phyloP scores from a whole-genome alignment of 2,329 filamentous ascomycete species.

The Didymellaceae sp. region DNA sequence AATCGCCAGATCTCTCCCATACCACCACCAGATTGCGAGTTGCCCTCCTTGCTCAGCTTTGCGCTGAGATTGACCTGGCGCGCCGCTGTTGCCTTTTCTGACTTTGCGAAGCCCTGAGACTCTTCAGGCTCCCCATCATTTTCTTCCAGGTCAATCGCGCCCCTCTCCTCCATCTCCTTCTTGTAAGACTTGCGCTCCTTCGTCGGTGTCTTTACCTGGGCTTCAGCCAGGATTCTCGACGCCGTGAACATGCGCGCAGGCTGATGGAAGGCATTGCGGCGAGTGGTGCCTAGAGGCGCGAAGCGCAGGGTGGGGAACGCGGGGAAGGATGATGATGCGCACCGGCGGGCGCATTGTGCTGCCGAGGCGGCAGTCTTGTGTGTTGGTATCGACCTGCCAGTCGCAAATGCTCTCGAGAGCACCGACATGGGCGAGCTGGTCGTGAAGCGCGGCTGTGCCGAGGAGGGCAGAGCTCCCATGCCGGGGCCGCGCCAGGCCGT shows the following conservation, averaged over 20 bases:
- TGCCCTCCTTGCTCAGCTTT: conserved; percentile 73
- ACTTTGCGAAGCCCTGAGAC: conserved; percentile 70
- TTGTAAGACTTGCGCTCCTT: conserved; percentile 45
- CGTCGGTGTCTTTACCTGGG: conserved; percentile 23
- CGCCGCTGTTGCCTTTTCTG: conserved; percentile 84
- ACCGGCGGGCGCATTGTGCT: conserved; percentile 8
- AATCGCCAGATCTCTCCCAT: conserved; percentile 80
- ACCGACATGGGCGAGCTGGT: conserved; percentile 20
- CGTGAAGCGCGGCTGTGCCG: conserved; percentile 38
- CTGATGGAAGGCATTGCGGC: conserved; percentile 35
- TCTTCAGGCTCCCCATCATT: conserved; percentile 61
- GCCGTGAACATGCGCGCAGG: conserved; percentile 37
- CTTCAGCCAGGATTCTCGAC: conserved; percentile 38
- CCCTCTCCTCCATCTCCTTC: conserved; percentile 49
- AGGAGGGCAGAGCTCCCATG: conserved; percentile 44
- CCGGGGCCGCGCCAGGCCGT: conserved; percentile 46
- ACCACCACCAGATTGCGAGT: conserved; percentile 60
- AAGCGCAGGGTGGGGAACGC: conserved; percentile 19
- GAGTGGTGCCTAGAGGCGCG: conserved; percentile 28
- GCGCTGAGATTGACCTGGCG: conserved; percentile 90
- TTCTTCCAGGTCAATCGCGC: conserved; percentile 44
- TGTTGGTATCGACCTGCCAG: conserved; percentile 16
- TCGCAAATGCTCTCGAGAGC: conserved; percentile 24
- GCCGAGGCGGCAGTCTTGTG: neutral
- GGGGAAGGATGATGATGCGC: conserved; percentile 22